A percentile compares a stretch with the other conserved stretches of the same genome.
Evolutionary conservation across 495 filamentous ascomycete species (phyloP).

Genomic region (Baudoinia panamericana): DNA sequence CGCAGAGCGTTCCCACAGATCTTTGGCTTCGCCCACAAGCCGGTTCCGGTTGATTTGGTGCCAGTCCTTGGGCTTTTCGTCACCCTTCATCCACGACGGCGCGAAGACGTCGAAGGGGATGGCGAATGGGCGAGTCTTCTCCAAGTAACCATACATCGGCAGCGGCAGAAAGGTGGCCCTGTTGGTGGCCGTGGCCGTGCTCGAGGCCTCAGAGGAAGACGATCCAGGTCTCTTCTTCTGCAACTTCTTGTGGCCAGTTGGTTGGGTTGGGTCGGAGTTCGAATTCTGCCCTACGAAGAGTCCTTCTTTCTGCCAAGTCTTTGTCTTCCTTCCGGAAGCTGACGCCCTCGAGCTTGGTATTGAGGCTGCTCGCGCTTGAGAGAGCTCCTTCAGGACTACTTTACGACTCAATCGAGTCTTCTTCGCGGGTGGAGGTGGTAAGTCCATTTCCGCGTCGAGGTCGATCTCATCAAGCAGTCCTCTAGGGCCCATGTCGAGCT

Average conservation of each 20-base stretch:
- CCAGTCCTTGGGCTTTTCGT: constrained; percentile 85
- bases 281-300: constrained; percentile 80
- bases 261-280: constrained; percentile 36
- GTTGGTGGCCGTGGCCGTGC: constrained; percentile 19
- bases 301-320: constrained; percentile 61
- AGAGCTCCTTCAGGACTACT: constrained; percentile 31
- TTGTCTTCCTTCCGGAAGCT: constrained; percentile 17
- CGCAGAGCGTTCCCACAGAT: constrained; percentile 69
- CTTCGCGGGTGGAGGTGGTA: constrained; percentile 23
- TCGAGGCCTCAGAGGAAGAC: constrained; percentile 33
- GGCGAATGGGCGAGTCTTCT: constrained; percentile 63
- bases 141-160: constrained; percentile 36
- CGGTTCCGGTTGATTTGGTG: constrained; percentile 81
- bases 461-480: constrained; percentile 19
- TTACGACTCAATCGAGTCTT: constrained; percentile 27
- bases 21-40: constrained; percentile 79
- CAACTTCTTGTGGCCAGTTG: constrained; percentile 43
- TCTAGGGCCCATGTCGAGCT: constrained; percentile 18
- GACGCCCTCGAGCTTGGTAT: constrained; percentile 14
- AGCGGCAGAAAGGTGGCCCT: constrained; percentile 8
- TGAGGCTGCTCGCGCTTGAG: constrained; percentile 25
- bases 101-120: constrained; percentile 82
- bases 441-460: constrained; percentile 33
- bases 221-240: constrained; percentile 44
- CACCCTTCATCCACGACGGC: constrained; percentile 59